Percentiles rank a stretch among this genome's conserved stretches.
Conservation (phyloP, 164 flowering plant species). For the Cinnamomum micranthum region DNA sequence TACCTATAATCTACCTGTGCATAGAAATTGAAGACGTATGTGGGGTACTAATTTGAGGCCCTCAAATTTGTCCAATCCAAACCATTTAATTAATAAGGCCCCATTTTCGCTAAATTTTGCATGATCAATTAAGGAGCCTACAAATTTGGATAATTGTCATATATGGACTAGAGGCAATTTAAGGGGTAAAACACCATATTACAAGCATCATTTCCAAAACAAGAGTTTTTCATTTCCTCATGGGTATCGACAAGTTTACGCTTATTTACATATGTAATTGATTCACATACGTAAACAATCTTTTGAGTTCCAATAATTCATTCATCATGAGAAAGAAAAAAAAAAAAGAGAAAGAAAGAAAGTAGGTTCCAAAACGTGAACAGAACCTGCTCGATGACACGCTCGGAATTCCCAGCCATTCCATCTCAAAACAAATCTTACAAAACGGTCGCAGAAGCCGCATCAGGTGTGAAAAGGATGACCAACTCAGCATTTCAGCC, state of each 20-base stretch:
- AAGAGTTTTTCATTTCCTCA: no score
- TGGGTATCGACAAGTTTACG: no score
- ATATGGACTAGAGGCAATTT: no score
- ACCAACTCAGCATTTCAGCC: slow-evolving; percentile 32
- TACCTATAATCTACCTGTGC: no score
- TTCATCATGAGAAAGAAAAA: background rate
- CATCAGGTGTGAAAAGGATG: slow-evolving; percentile 37
- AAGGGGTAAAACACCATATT: no score
- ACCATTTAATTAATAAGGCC: no score
- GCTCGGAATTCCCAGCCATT: slow-evolving; percentile 89
- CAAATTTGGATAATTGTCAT: background rate
- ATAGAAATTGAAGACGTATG: no score
- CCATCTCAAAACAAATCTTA: slow-evolving; percentile 53
- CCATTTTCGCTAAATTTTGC: background rate
- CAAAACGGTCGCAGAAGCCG: slow-evolving; percentile 33
- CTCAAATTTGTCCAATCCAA: no score
- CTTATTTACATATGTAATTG: background rate
- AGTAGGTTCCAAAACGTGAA: background rate
- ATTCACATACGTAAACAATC: background rate
- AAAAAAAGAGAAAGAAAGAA: no score
- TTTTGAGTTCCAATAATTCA: background rate
- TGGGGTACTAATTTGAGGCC: no score
- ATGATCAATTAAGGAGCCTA: background rate
- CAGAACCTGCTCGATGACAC: slow-evolving; percentile 65
- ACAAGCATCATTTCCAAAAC: no score